Base-by-base conservation (phyloP, 768 basidiomycete genomes). In the Clitopilus hobsonii region DNA sequence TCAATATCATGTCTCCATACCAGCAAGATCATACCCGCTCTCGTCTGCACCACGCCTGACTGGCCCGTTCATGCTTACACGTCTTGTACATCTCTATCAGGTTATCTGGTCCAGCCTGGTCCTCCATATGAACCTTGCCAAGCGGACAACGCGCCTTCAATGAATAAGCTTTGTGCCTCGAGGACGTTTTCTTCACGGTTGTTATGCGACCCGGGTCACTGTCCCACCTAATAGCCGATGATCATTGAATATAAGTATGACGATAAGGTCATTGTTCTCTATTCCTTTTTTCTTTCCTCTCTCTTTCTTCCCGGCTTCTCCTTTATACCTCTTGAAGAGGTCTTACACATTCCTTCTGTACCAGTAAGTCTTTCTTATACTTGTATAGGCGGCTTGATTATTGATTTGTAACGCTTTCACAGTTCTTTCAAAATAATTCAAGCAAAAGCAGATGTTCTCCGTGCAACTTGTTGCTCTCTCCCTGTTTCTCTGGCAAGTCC, bases 271-370 rank as follows among this genome's bases (percentile, higher is more conserved):
- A 45, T 45, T 45, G 32, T 51, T 51, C 16, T 51, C 13, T 51
- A 5, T 20, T 8, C 28, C 41, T 20, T 29, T 14, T 45, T 55
- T 27, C 48, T 54, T 56, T 52, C 4, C 22, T 51, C 45, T 47
- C 27, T 11, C 38, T 28, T 18, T 52, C 27, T 36, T n/a, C 32
- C 3, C 32, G 13, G 32, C 13, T 36, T 11, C 8, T n/a, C 32
- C 14, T 25, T 52, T 38, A 25, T 29, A 25, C 41, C 60, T 61
- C 57, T 61, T 54, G 57, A 61, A 54, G 59, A 61, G 63, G 57
- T 24, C 38, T 4, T 38, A 51, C 56, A 28, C 26, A 54, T 29
- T 22, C 49, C 55, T 52, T 29, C 20, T 23, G 27, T 10, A 20
- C n/a, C 32, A 51, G 29, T 51, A 6, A 55, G 29, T 29, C 26